These are phyloP conservation scores for Tylopilus sp. DNA, from an alignment of 768 basidiomycete genomes.

Conservation along the genomic window DNA sequence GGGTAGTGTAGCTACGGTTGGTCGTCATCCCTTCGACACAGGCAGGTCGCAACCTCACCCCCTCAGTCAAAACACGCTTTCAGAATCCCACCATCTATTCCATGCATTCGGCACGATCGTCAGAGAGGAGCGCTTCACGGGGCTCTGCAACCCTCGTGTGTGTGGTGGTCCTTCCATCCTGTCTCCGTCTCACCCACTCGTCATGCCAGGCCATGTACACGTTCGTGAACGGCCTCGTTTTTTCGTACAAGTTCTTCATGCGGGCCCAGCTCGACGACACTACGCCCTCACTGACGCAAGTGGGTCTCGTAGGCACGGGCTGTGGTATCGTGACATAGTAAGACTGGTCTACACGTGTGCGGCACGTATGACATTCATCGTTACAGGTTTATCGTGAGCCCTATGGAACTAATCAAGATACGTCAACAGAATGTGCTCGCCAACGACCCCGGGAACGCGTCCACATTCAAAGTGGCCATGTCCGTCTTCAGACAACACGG, in stretches of 20 bases:
- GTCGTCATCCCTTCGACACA: conserved; percentile 80
- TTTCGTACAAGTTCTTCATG: conserved; percentile 81
- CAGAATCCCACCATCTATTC: conserved; percentile 59
- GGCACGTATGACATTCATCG: neutral
- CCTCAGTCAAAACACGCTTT: conserved; percentile 74
- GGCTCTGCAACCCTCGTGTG: too few relatives aligned
- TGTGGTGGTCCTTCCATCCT: neutral
- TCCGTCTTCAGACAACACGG: conserved; percentile 56
- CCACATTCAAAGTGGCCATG: conserved; percentile 50
- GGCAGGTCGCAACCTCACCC: conserved; percentile 30
- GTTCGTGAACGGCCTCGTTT: conserved; percentile 81
- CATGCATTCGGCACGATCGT: conserved; percentile 66
- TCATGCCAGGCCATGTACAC: conserved; percentile 57
- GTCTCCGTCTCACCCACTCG: neutral
- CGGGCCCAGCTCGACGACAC: conserved; percentile 53
- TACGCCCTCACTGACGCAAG: conserved; percentile 64
- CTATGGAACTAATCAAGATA: conserved; percentile 88
- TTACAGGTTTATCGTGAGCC: conserved; percentile 68
- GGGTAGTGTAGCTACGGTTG: too few relatives aligned
- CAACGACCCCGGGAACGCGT: conserved; percentile 34
- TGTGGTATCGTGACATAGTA: conserved; percentile 80
- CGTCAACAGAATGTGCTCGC: conserved; percentile 60
- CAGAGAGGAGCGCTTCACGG: conserved; percentile 62
- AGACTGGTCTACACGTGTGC: conserved; percentile 25
- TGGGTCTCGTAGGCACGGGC: conserved; percentile 74